A percentile compares a stretch with the other conserved stretches of the same genome.
phyloP scores from a whole-genome alignment of 164 flowering plant species.

The Vitis riparia region DNA sequence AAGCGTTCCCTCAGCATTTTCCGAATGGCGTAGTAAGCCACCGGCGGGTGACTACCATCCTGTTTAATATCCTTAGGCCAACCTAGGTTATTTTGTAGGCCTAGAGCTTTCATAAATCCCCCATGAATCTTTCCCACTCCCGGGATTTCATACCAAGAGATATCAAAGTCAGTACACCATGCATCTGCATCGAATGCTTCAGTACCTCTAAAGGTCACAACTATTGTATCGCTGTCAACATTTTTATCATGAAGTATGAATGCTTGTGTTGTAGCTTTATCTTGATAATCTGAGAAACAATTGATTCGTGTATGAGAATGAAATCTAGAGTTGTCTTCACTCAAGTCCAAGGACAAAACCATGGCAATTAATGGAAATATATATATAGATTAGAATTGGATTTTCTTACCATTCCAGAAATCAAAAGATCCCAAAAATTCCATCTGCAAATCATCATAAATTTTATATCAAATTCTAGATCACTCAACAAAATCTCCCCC shows the following conservation, averaged over 20 bases:
- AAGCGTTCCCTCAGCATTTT: conserved; percentile 33
- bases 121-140: conserved; percentile 55
- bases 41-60: conserved; percentile 7
- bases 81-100: conserved; percentile 41
- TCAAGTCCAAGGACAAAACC: neutral
- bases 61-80: conserved; percentile 47
- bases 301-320: too few species aligned
- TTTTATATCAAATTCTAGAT: too few species aligned
- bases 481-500: too few species aligned
- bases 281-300: conserved; percentile 34
- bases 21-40: conserved; percentile 59
- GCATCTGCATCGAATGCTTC: conserved; percentile 55
- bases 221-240: conserved; percentile 27
- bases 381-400: neutral
- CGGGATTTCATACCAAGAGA: conserved; percentile 62
- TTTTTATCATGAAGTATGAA: conserved; percentile 42
- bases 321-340: too few species aligned
- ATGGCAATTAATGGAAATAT: neutral
- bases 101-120: conserved; percentile 72
- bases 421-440: conserved; percentile 29
- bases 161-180: conserved; percentile 58
- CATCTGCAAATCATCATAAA: conserved; percentile 33
- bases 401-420: conserved; percentile 40
- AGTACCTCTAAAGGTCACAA: conserved; percentile 70
- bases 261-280: conserved; percentile 51